phyloP scores from a whole-genome alignment of 129 eudicot genomes.

The Lonicera japonica region DNA sequence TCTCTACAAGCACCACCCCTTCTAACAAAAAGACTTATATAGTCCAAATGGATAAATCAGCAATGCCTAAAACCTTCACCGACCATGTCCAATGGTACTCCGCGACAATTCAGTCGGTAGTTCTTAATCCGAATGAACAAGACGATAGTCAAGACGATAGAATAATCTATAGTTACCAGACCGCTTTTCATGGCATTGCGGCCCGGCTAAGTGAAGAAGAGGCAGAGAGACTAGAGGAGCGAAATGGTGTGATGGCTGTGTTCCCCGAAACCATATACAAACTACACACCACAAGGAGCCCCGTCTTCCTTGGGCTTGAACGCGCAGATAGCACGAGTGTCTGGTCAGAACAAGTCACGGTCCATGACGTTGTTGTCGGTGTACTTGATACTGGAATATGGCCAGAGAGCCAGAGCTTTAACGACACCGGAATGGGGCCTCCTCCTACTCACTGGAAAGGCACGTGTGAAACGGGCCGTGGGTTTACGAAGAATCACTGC shows the following conservation, averaged over 20 bases:
- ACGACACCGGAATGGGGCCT: constrained; percentile 48
- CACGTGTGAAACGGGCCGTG: constrained; percentile 64
- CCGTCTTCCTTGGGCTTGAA: constrained; percentile 68
- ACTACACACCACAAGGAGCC: constrained; percentile 86
- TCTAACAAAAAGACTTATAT: constrained; percentile 60
- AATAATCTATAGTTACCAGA: constrained; percentile 57
- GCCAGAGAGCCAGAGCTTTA: constrained; percentile 92
- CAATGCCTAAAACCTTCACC: constrained; percentile 45
- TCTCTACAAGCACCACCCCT: constrained; percentile 10
- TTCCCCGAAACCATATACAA: constrained; percentile 61
- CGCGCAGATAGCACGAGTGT: constrained; percentile 28
- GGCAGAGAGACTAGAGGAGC: constrained; percentile 30
- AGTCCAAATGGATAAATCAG: constrained; percentile 55
- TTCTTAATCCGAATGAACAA: constrained; percentile 9
- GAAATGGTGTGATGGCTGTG: constrained; percentile 50
- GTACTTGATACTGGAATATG: constrained; percentile 90
- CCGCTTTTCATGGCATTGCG: constrained; percentile 86
- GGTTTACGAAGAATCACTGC: constrained; percentile 47
- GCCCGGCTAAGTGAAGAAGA: constrained; percentile 59
- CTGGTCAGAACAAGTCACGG: constrained; percentile 25
- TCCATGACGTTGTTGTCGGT: constrained; percentile 68
- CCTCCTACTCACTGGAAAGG: constrained; percentile 72
- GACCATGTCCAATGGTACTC: constrained; percentile 70
- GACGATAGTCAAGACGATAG: constrained; percentile 25
- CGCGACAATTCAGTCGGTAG: constrained; percentile 51